Evolutionary conservation across 139 green algal genomes (phyloP).

Genomic region (Microglena sp.): DNA sequence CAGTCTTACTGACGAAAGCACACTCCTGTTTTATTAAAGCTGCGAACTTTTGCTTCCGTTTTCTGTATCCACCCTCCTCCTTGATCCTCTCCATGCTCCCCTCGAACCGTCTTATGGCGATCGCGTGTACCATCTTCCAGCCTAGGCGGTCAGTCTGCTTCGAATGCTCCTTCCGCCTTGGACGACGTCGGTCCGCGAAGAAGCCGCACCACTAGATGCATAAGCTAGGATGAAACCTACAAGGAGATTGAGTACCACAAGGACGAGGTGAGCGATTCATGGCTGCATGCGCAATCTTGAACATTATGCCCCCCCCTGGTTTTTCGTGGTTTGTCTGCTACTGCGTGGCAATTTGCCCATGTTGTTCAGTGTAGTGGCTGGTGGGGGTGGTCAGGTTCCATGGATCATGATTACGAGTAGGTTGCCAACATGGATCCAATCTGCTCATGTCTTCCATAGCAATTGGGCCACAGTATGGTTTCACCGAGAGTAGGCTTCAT

Average conservation of each 20-base stretch:
- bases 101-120: not conserved
- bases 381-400: too few relatives aligned
- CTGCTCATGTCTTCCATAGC: too few relatives aligned
- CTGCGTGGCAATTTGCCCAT: not conserved
- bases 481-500: too few relatives aligned
- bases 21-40: not conserved
- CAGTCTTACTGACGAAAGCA: not conserved
- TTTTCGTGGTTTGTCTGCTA: not conserved
- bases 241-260: constrained; percentile 46
- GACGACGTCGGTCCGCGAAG: constrained; percentile 28
- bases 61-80: not conserved
- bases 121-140: not conserved
- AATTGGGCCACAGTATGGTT: too few relatives aligned
- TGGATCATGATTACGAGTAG: too few relatives aligned
- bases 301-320: not conserved
- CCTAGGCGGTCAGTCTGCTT: constrained; percentile 17
- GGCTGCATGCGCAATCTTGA: not conserved
- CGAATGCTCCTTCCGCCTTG: constrained; percentile 21
- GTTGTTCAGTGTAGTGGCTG: not conserved
- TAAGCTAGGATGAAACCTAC: constrained; percentile 47
- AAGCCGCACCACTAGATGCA: constrained; percentile 29
- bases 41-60: not conserved
- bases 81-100: not conserved
- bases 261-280: constrained; percentile 28
- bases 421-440: too few relatives aligned